Percentiles rank a stretch among this genome's conserved stretches.
Evolutionary conservation across 345 rosid species (phyloP).

Genomic region (Populus tremula): DNA sequence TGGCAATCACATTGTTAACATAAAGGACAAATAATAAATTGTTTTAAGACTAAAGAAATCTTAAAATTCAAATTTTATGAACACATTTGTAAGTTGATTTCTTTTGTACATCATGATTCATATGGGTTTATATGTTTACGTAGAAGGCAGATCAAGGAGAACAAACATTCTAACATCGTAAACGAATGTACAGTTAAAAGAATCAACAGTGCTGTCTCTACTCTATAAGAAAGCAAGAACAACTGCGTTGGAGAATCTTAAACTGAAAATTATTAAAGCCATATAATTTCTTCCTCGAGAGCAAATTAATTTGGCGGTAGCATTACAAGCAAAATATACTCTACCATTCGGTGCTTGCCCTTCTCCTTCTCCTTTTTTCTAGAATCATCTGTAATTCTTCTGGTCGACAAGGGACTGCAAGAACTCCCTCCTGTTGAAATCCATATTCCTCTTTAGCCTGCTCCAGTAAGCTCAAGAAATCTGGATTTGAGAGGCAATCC

Average conservation of each 20-base stretch:
- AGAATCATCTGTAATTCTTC: constrained; percentile 48
- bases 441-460: constrained; percentile 56
- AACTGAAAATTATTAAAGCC: background rate
- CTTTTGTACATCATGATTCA: too few relatives aligned
- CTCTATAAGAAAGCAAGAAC: background rate
- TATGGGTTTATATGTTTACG: too few relatives aligned
- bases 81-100: too few relatives aligned
- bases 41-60: too few relatives aligned
- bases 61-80: too few relatives aligned
- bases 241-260: background rate
- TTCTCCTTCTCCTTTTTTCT: constrained; percentile 17
- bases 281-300: background rate
- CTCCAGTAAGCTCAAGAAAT: constrained; percentile 45
- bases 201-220: background rate
- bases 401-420: constrained; percentile 53
- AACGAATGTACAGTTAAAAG: background rate
- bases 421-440: constrained; percentile 42
- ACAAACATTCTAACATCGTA: background rate
- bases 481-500: constrained; percentile 38
- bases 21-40: too few relatives aligned
- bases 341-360: constrained; percentile 19
- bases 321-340: background rate
- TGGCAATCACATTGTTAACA: too few relatives aligned
- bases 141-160: too few relatives aligned
- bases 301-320: background rate